Base-by-base conservation (phyloP, 2,329 filamentous ascomycete species). In the Neocatenulostroma microsporum region DNA sequence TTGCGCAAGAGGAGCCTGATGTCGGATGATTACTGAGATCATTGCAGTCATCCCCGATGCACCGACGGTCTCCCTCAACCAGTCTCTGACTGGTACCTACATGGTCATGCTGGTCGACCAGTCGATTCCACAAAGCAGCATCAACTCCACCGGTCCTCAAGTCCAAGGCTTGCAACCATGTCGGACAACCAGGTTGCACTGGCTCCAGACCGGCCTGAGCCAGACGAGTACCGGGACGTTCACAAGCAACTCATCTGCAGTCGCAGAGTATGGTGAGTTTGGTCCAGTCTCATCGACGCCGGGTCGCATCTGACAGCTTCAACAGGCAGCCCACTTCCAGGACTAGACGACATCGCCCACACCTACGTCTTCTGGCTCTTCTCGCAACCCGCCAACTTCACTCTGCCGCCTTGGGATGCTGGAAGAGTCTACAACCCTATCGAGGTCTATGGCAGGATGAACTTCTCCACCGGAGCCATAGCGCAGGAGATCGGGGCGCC, bases 281-380 rank as follows among this genome's bases (percentile, higher is more conserved):
- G 29, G 28, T 27, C 12, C 15, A 9, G 9, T 15, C 11, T 21
- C 5, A n/a, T 21, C 24, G 6, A n/a, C 18, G 26, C 15, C 26
- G 19, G 14, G 5, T 5, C 21, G n/a, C 8, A 24, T 8, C 21
- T 24, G 7, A 8, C 7, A 7, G 21, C n/a, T 24, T 33, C 24
- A 12, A 23, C 21, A 10, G 39, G 44, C 6, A 43, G 45, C 11
- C 52, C 51, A 2, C 36, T 38, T 28, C 54, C 54, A 2, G 47
- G 47, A 3, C 24, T 44, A 11, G 48, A 51, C 29, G 53, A 56
- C 36, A 49, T 51, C 13, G 25, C 52, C 4, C 53, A 57, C 37
- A 47, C 43, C 11, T 57, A 55, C 45, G 43, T 45, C 24, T 52
- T 55, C 44, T 56, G 54, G 40, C 49, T 57, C 19, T 56, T 56